Conservation (phyloP, 768 basidiomycete species). For the Daedalea quercina region DNA sequence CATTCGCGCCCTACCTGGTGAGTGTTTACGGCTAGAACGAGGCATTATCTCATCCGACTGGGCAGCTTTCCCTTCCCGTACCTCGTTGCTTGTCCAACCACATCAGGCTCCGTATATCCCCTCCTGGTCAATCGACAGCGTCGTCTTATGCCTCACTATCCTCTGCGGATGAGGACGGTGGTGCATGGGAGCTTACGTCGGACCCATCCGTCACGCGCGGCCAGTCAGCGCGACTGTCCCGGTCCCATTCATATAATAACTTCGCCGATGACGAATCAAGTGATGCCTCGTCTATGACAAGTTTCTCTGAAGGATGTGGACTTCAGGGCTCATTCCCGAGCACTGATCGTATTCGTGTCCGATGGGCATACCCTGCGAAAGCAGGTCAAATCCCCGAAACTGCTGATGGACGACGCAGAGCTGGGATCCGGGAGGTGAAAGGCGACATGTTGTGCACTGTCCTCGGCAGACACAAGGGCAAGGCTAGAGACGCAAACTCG, state of each 20-base stretch:
- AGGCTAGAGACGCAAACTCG: conserved; percentile 27
- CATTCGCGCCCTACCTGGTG: conserved; percentile 70
- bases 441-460: conserved; percentile 61
- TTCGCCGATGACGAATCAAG: conserved; percentile 82
- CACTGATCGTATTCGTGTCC: conserved; percentile 65
- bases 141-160: conserved; percentile 71
- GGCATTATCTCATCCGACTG: too few species aligned
- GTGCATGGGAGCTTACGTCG: conserved; percentile 68
- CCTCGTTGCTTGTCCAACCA: conserved; percentile 76
- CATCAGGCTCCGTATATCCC: conserved; percentile 68
- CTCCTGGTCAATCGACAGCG: conserved; percentile 44
- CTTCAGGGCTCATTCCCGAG: conserved; percentile 78
- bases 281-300: conserved; percentile 53
- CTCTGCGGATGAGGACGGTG: conserved; percentile 63
- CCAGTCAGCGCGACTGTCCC: conserved; percentile 38
- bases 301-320: conserved; percentile 52
- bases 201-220: conserved; percentile 69
- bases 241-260: conserved; percentile 56
- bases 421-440: conserved; percentile 62
- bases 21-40: conserved; percentile 3
- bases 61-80: conserved; percentile 67
- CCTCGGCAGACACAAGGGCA: conserved; percentile 36
- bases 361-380: conserved; percentile 68
- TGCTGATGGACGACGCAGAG: conserved; percentile 53
- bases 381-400: conserved; percentile 34